Evolutionary conservation across 768 basidiomycete genomes (phyloP).

Genomic region (Astraeus odoratus): DNA sequence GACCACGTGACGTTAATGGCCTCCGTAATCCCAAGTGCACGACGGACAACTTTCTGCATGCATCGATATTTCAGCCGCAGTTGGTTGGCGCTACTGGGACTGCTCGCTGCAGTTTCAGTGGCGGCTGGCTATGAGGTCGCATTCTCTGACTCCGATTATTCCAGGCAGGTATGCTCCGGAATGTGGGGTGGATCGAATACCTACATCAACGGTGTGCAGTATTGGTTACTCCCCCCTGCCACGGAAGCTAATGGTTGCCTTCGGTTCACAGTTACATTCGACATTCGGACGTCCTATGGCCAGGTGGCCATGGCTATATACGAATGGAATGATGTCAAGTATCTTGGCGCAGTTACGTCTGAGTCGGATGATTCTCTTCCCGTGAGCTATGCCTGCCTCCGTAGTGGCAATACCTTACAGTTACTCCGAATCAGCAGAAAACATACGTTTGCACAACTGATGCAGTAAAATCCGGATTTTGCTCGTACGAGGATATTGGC

Average conservation of each 20-base stretch:
- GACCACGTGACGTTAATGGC: conserved; percentile 22
- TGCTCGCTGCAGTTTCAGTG: conserved; percentile 28
- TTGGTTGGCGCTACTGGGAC: conserved; percentile 13
- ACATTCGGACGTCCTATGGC: conserved; percentile 59
- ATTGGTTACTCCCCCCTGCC: conserved; percentile 5
- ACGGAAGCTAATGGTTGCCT: conserved; percentile 13
- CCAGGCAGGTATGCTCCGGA: conserved; percentile 89
- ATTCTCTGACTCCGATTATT: conserved; percentile 71
- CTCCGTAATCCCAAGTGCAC: conserved; percentile 15
- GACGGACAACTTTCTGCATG: conserved; percentile 26
- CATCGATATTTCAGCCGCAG: conserved; percentile 14
- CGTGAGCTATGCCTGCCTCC: conserved; percentile 38
- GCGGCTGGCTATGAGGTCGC: conserved; percentile 53
- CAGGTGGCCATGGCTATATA: conserved; percentile 94
- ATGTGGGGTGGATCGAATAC: conserved; percentile 83
- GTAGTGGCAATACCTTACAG: conserved; percentile 12
- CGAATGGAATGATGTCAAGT: conserved; percentile 86
- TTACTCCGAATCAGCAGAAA: conserved; percentile 51
- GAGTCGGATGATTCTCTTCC: conserved; percentile 48
- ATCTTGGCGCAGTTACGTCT: conserved; percentile 69
- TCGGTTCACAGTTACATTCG: conserved; percentile 61
- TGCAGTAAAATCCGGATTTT: conserved; percentile 66
- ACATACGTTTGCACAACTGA: conserved; percentile 90
- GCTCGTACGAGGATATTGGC: conserved; percentile 66
- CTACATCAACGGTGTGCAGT: conserved; percentile 71